Evolutionary conservation across 768 basidiomycete species (phyloP).

Genomic region (Pleurotus pulmonarius): DNA sequence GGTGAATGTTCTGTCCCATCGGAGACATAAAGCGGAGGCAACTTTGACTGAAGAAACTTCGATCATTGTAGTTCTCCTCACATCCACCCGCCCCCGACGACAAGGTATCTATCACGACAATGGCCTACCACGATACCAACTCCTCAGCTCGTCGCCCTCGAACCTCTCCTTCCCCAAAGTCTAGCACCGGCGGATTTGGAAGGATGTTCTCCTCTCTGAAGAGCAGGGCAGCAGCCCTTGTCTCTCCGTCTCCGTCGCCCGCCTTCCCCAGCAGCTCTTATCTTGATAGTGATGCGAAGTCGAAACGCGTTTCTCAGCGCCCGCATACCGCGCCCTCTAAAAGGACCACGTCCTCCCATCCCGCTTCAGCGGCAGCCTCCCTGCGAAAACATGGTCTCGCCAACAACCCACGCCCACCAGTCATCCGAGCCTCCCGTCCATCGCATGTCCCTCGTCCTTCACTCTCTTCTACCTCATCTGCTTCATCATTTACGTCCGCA

Average conservation of each 20-base stretch:
- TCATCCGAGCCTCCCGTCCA: background rate
- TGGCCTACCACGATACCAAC: background rate
- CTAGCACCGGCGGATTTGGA: background rate
- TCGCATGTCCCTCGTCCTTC: background rate
- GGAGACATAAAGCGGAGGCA: background rate
- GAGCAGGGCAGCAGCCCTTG: background rate
- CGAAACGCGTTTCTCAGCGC: background rate
- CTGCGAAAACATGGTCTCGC: constrained; percentile 1
- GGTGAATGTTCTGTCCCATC: background rate
- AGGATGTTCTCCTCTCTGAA: constrained; percentile 6
- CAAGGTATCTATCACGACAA: background rate
- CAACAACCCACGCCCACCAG: background rate
- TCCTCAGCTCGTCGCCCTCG: background rate
- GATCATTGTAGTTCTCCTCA: background rate
- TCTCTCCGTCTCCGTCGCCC: background rate
- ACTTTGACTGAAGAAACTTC: background rate
- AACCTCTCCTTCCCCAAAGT: background rate
- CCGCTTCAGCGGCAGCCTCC: background rate
- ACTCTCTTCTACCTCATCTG: background rate
- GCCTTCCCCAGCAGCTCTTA: background rate
- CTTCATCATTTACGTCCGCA: background rate
- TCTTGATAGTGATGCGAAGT: background rate
- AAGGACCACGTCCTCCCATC: background rate
- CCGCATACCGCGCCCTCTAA: background rate
- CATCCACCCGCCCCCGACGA: background rate